Conservation (phyloP, 1,284 basidiomycete genomes). For the Jaminaea rosea region DNA sequence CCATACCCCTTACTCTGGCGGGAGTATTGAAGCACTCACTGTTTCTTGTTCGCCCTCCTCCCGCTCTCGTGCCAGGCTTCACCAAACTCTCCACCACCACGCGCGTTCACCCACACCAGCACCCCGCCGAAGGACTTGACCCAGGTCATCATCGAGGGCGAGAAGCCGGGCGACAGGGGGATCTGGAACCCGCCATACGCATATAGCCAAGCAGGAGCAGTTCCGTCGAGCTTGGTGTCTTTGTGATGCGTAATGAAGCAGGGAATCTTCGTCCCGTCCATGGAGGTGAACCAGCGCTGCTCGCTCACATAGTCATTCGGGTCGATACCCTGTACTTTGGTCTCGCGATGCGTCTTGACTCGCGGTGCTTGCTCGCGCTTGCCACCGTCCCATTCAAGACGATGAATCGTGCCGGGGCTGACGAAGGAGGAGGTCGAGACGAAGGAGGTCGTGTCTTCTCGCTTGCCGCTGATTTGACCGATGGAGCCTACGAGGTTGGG, state of each 20-base stretch:
- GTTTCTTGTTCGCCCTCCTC: constrained; percentile 31
- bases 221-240: constrained; percentile 63
- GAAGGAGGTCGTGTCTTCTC: constrained; percentile 62
- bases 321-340: constrained; percentile 59
- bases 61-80: constrained; percentile 53
- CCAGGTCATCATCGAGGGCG: constrained; percentile 65
- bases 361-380: constrained; percentile 26
- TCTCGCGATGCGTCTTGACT: constrained; percentile 59
- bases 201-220: constrained; percentile 69
- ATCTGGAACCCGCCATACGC: constrained; percentile 55
- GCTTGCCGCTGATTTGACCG: constrained; percentile 53
- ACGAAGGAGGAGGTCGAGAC: constrained; percentile 63
- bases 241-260: constrained; percentile 79
- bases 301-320: constrained; percentile 63
- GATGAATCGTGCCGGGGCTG: constrained; percentile 59
- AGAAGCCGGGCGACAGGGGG: constrained; percentile 57
- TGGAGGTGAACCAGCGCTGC: constrained; percentile 58
- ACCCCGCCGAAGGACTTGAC: constrained; percentile 65
- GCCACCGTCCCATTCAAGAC: constrained; percentile 24
- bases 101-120: constrained; percentile 56
- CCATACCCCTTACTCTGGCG: neutral
- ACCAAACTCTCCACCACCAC: constrained; percentile 73
- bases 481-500: constrained; percentile 63
- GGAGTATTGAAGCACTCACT: neutral
- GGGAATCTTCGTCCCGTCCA: constrained; percentile 69